A percentile compares a stretch with the other conserved stretches of the same genome.
Evolutionary conservation across 305 asterid genomes (phyloP).

Genomic region (Vinca major): DNA sequence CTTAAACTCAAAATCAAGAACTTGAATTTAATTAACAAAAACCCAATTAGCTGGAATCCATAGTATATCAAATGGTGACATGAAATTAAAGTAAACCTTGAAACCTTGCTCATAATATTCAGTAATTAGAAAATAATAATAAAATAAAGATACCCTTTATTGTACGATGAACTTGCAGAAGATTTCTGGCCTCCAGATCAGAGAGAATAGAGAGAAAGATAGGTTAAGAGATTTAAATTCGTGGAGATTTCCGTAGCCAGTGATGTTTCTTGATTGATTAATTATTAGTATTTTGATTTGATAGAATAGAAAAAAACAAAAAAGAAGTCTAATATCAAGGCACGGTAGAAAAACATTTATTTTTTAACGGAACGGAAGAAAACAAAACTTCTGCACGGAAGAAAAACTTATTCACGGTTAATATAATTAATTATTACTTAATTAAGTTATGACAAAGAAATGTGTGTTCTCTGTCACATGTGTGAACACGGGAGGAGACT

Average conservation of each 20-base stretch:
- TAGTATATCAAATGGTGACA: neutral
- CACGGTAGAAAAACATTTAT: neutral
- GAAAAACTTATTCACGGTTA: too few species aligned
- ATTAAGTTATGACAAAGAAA: neutral
- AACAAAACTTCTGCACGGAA: too few species aligned
- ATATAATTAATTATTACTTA: too few species aligned
- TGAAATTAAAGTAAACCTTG: neutral
- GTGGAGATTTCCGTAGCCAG: neutral
- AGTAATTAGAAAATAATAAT: neutral
- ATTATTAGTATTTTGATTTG: neutral
- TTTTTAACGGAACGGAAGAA: too few species aligned
- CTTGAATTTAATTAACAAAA: neutral
- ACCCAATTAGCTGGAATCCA: conserved; percentile 2
- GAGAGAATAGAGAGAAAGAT: neutral
- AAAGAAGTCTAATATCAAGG: neutral
- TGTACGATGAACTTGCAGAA: neutral
- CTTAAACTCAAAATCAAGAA: neutral
- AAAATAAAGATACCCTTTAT: neutral
- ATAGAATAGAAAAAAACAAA: neutral
- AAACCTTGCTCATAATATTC: neutral
- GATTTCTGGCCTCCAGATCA: neutral
- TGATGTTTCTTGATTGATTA: neutral
- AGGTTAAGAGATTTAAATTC: neutral
- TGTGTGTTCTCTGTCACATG: too few species aligned
- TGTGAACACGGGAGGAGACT: neutral